Conservation (phyloP, 345 rosid species). For the Hevea brasiliensis region DNA sequence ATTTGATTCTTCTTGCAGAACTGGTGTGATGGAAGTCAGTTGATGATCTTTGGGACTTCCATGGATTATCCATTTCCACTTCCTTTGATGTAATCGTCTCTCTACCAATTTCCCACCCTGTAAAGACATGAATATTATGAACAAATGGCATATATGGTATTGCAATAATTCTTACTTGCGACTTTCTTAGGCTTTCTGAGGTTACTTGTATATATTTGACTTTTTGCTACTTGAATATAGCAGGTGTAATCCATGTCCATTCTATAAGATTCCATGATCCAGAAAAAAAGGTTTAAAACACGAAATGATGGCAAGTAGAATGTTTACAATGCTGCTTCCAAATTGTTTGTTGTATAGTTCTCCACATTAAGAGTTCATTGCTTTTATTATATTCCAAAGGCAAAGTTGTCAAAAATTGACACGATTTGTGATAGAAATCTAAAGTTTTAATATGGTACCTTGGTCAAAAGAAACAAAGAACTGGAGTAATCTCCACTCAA, state of each 20-base stretch:
- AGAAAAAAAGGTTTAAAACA: not conserved
- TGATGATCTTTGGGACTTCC: slow-evolving; percentile 52
- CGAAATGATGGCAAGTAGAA: not conserved
- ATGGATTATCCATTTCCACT: slow-evolving; percentile 71
- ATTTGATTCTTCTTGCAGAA: slow-evolving; percentile 45
- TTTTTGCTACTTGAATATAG: not conserved
- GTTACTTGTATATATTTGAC: not conserved
- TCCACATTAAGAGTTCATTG: not conserved
- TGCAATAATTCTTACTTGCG: not conserved
- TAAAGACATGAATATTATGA: slow-evolving; percentile 7
- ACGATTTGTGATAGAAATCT: not conserved
- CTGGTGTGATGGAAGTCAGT: slow-evolving; percentile 52
- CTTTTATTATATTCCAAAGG: not conserved
- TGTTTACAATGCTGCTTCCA: not conserved
- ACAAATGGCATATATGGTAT: not conserved
- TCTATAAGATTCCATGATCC: not conserved
- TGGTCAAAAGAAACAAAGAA: slow-evolving; percentile 62
- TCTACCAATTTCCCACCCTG: slow-evolving; percentile 59
- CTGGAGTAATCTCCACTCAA: slow-evolving; percentile 45
- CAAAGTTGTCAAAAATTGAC: not conserved
- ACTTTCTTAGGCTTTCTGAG: not conserved
- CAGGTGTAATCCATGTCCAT: not conserved
- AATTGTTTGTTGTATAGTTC: not conserved
- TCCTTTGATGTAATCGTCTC: slow-evolving; percentile 52
- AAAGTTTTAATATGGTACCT: slow-evolving; percentile 38